Evolutionary conservation across 176 grass and related monocot species (phyloP).

Genomic region (Oryza brachyantha): DNA sequence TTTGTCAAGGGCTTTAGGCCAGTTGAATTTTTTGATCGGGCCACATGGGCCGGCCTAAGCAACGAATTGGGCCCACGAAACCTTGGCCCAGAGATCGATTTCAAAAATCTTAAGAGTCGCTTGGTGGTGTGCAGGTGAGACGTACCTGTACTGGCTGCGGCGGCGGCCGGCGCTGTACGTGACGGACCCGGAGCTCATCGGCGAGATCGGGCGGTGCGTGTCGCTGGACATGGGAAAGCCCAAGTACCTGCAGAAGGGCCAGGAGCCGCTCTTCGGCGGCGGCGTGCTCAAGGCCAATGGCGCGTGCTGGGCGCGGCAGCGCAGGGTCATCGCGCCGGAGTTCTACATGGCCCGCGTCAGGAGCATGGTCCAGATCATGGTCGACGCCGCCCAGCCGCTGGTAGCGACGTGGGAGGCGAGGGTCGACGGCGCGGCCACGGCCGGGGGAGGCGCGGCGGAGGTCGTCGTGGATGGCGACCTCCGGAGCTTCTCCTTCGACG

Average conservation of each 20-base stretch:
- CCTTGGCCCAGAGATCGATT: background rate
- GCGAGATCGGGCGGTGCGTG: slow-evolving; percentile 68
- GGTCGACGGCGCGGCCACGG: slow-evolving; percentile 19
- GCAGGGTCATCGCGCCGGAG: slow-evolving; percentile 78
- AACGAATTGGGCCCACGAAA: background rate
- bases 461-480: slow-evolving; percentile 65
- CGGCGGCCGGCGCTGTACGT: slow-evolving; percentile 73
- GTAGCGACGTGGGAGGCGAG: slow-evolving; percentile 45
- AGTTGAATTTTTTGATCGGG: too few relatives aligned
- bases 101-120: background rate
- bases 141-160: slow-evolving; percentile 72
- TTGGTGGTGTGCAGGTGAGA: slow-evolving; percentile 42
- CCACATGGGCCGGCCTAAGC: background rate
- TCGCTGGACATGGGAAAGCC: slow-evolving; percentile 92
- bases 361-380: slow-evolving; percentile 66
- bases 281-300: slow-evolving; percentile 88
- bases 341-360: slow-evolving; percentile 77
- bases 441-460: slow-evolving; percentile 26
- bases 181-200: slow-evolving; percentile 70
- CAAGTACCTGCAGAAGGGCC: slow-evolving; percentile 73
- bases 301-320: slow-evolving; percentile 59
- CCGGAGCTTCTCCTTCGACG: slow-evolving; percentile 79
- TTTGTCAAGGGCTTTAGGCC: too few relatives aligned
- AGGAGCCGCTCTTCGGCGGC: slow-evolving; percentile 75
- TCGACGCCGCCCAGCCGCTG: slow-evolving; percentile 49